Base-by-base conservation (phyloP, 805 yeast genomes). In the Sungouiozyma ichnusensis region DNA sequence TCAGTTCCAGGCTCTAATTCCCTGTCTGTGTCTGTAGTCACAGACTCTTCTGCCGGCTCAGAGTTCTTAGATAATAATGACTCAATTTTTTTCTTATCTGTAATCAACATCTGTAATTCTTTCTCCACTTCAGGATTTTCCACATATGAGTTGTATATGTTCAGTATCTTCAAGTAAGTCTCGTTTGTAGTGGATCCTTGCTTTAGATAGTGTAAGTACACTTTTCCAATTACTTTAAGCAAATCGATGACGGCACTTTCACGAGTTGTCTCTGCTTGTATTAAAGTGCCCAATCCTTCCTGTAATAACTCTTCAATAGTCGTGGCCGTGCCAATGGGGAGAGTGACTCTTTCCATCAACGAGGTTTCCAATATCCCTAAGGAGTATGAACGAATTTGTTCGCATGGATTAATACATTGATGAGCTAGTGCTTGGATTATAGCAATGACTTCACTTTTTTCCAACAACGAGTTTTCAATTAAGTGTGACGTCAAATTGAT, bases 361-460 rank as follows among this genome's bases (percentile, higher is more conserved):
- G 78, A 38, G 11, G 36, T 63, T 45, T 82, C 83, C 40, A 88
- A 68, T 0, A 74, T 60, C 16, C 70, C 69, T 35, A 86, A 62
- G 0, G 95, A 88, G 58, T 71, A 75, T 0, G 72, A 61, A 33
- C 95, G 67, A 9, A 87, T 66, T 54, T 84, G 87, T 20, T 85
- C 68, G 57, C 94, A 85, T 16, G 95, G 95, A 53, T 87, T 87
- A 57, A 82, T 73, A 57, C 95, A 84, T 58, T 88, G 96, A 53
- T 83, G 90, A 0, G 92, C 86, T 41, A 87, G 68, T 0, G 94
- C 94, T 55, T 85, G 90, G 20, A 83, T 68, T 46, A 85, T 66
- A 1, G 94, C 81, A 48, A 65, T 58, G 36, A 58, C 58, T 46
- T 64, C 70, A 34, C 62, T 68, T 31, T 40, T 55, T 41, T 38